A percentile compares a stretch with the other conserved stretches of the same genome.
Evolutionary conservation across 495 filamentous ascomycete genomes (phyloP).

Genomic region (Aspergillus saccharolyticus): DNA sequence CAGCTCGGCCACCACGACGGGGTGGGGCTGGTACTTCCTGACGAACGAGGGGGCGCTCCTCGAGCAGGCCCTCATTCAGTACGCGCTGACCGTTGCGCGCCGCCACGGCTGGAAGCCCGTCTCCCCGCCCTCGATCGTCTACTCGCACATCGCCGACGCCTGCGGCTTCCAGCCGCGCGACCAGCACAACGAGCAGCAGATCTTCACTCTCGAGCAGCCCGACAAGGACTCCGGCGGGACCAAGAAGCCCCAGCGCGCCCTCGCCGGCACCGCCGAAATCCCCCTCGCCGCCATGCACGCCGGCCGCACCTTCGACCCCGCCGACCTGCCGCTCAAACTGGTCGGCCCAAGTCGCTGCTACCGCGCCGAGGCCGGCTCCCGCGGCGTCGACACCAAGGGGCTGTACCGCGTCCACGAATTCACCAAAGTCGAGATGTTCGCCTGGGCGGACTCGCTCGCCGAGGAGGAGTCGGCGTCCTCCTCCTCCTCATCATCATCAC

Average conservation of each 20-base stretch:
- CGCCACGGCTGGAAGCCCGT: conserved; percentile 70
- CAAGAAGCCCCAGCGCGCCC: conserved; percentile 60
- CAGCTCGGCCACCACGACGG: conserved; percentile 67
- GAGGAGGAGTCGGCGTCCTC: no score
- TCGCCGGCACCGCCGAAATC: conserved; percentile 91
- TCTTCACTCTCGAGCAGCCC: conserved; percentile 70
- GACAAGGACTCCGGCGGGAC: conserved; percentile 38
- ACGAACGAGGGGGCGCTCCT: conserved; percentile 82
- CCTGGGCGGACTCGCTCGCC: conserved; percentile 57
- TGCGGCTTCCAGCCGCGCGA: conserved; percentile 94
- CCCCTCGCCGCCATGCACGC: conserved; percentile 89
- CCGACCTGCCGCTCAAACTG: conserved; percentile 65
- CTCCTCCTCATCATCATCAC: no score
- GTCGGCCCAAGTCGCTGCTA: conserved; percentile 86
- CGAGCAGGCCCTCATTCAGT: conserved; percentile 88
- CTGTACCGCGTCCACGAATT: conserved; percentile 99
- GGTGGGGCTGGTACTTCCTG: conserved; percentile 98
- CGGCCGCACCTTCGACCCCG: conserved; percentile 56
- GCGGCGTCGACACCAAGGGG: conserved; percentile 87
- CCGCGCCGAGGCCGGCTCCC: conserved; percentile 85
- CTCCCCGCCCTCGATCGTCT: conserved; percentile 83
- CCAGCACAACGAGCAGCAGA: conserved; percentile 82
- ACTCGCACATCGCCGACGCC: conserved; percentile 80
- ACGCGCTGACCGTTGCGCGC: conserved; percentile 66
- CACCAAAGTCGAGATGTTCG: conserved; percentile 96